These are phyloP conservation scores for Stenocarpella maydis DNA, from an alignment of 2,329 filamentous ascomycete species.

Conservation along the genomic window DNA sequence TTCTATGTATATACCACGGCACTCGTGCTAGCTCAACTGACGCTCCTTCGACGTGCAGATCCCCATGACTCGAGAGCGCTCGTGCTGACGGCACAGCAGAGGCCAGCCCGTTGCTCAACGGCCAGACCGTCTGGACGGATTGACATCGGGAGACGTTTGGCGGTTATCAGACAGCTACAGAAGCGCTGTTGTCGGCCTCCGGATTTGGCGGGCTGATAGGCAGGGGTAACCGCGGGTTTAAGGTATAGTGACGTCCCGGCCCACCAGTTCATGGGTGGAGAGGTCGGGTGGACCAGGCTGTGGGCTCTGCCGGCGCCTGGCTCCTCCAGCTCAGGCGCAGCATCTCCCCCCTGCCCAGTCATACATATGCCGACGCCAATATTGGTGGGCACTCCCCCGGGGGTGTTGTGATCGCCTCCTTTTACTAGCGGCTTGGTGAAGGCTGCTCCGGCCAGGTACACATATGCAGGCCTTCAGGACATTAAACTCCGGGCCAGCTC, in stretches of 20 bases:
- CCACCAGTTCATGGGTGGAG: background rate
- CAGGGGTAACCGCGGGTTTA: background rate
- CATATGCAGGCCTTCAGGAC: background rate
- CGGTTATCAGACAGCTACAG: background rate
- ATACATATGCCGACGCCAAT: constrained; percentile 23
- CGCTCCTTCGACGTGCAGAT: background rate
- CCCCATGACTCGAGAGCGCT: background rate
- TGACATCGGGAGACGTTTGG: constrained; percentile 3
- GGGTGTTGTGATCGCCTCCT: constrained; percentile 13
- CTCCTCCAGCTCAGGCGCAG: constrained; percentile 7
- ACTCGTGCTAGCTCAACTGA: background rate
- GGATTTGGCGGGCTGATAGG: background rate
- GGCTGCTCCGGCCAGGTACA: background rate
- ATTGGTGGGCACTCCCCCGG: background rate
- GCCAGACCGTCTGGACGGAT: background rate
- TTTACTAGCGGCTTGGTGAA: constrained; percentile 15
- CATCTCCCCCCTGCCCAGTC: constrained; percentile 13
- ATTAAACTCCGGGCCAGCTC: background rate
- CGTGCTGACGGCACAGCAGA: background rate
- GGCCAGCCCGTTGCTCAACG: background rate
- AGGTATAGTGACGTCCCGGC: background rate
- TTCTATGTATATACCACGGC: constrained; percentile 23
- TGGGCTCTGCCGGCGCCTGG: background rate
- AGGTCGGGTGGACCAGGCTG: background rate
- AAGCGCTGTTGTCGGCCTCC: background rate